Evolutionary conservation across 1,139 yeast species (phyloP), one percentile per base, ranked within the genome.

Genomic region (Yamadazyma taylorii): DNA sequence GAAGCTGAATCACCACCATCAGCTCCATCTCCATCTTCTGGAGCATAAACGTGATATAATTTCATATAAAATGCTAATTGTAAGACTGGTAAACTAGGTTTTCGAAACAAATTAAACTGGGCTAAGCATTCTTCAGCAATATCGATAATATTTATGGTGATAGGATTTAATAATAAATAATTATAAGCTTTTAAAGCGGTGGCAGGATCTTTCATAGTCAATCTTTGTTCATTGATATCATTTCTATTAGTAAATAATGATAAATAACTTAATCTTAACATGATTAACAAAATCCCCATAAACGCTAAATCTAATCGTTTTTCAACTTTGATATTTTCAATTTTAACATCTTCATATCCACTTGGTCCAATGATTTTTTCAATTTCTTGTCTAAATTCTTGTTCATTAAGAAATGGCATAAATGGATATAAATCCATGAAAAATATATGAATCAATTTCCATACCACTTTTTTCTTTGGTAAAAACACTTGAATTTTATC

Each of bases 81-180:
- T 23, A 79, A 60, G 5, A 78, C 68, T 0, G 72, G 68, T 17
- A 79, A 50, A 11, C 75, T 71, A 14, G 78, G 70, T 39, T 75
- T 67, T 38, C 75, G 57, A 30, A 73, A 50, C 14, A 78, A 41
- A 32, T 72, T 69, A 52, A 79, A 78, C 45, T 75, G 79, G 40
- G 69, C 67, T 26, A 79, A 55, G 47, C 85, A 79, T 39, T 65
- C 57, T 42, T 73, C 76, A 0, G 85, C 82, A 37, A 75, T 66
- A 35, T 62, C 64, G 14, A 75, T 61, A 15, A 62, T 59, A 25
- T 73, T 71, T 32, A 69, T 55, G 19, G 71, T 66, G 24, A 79
- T 64, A 3, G 83, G 82, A 41, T 74, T 64, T 2, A 59, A 51
- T 32, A 77, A 48, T 12, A 80, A 55, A 46, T 68, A 75, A 29